Conservation (phyloP, 768 basidiomycete species). For the Mycena polygramma region DNA sequence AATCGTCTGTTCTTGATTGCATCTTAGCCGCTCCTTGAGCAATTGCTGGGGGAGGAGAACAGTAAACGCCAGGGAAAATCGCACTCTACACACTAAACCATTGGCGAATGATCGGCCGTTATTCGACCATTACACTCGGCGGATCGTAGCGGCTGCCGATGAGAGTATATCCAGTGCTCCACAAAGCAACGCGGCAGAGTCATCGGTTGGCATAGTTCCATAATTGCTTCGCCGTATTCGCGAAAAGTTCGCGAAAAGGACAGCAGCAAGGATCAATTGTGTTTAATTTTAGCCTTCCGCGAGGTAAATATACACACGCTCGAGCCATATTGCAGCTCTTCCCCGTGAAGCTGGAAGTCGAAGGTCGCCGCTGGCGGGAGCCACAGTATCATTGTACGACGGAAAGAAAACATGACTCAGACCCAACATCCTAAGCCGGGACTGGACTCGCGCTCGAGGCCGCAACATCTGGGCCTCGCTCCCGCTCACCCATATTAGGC, state of each 20-base stretch:
- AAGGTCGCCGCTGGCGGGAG: too few relatives aligned
- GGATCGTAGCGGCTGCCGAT: conserved; percentile 12
- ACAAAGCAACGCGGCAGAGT: background rate
- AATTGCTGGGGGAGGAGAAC: too few relatives aligned
- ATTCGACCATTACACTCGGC: background rate
- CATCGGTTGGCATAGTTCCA: background rate
- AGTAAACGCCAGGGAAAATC: too few relatives aligned
- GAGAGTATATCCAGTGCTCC: background rate
- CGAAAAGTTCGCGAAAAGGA: conserved; percentile 20
- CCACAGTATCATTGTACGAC: too few relatives aligned
- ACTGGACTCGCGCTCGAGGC: too few relatives aligned
- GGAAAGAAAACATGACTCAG: too few relatives aligned
- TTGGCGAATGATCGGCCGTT: background rate
- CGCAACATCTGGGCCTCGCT: conserved; percentile 51
- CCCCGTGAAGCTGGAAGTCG: too few relatives aligned
- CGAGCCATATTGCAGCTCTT: too few relatives aligned
- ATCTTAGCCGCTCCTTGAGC: background rate
- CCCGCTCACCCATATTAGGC: conserved; percentile 94
- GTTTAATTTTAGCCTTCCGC: background rate
- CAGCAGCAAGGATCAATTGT: background rate
- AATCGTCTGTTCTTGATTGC: background rate
- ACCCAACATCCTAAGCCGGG: too few relatives aligned
- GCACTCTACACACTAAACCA: too few relatives aligned
- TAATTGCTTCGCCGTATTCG: background rate
- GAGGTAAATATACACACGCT: background rate